Base-by-base conservation (phyloP, 805 yeast genomes). In the Yarrowia sp. region DNA sequence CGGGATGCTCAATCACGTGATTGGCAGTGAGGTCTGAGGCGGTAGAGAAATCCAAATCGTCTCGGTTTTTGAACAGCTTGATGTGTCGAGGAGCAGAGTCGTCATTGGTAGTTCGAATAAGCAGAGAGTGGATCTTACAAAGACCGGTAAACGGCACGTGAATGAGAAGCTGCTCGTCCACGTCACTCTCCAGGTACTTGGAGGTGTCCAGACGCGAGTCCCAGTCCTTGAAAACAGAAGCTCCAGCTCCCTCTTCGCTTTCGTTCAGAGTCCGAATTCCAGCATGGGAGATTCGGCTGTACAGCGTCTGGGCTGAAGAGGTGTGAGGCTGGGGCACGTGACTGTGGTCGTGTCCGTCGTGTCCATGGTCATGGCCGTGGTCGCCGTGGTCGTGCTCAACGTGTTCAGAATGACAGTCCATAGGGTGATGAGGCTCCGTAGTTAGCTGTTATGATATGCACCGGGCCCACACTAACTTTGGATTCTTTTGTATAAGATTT, bases 131-230 rank as follows among this genome's bases (percentile, higher is more conserved):
- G 42, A 94, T 77, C 74, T 88, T 91, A 47, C 90, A 92, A 30
- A 84, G 79, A 0, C 89, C 90, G 13, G 88, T 86, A 73, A 94
- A 94, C 36, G 97, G 98, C 36, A 94, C 84, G 66, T 86, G 84
- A 39, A 94, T 71, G 39, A 93, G 84, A 71, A 93, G 71, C 75
- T 94, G 97, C 69, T 88, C 85, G 74, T 94, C 98, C 1, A 90
- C 86, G 75, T 93, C 97, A 0, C 90, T 85, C 76, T 85, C 79
- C 55, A 87, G 74, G 79, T 77, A 73, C 43, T 78, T 70, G 79
- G 86, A 69, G 70, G 80, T 71, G 43, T 80, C 76, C n/a, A 84
- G 86, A 72, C 84, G 84, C 8, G 81, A 79, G 1, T 81, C 84
- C 56, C 80, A 77, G 1, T 80, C 72, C 71, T 87, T 88, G 76